phyloP scores from a whole-genome alignment of 1,139 yeast genomes.

The Arxiozyma telluris region DNA sequence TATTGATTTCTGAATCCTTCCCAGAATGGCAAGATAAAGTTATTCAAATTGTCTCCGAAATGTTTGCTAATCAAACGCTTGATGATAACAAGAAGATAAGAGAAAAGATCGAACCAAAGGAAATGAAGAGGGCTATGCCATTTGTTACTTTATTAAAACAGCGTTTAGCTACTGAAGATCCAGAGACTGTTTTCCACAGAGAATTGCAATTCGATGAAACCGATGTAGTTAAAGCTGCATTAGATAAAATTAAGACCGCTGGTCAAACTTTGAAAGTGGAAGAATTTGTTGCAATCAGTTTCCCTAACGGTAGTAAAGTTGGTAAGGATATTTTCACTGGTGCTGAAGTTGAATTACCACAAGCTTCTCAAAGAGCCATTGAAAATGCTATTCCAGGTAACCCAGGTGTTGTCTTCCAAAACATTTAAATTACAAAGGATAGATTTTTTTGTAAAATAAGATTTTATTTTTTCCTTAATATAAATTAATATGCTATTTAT shows the following conservation, averaged over 20 bases:
- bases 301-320: constrained; percentile 48
- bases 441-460: background rate
- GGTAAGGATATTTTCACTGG: constrained; percentile 66
- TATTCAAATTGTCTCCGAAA: constrained; percentile 72
- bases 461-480: too few relatives aligned
- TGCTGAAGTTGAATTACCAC: constrained; percentile 54
- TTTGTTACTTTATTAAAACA: constrained; percentile 79
- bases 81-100: constrained; percentile 55
- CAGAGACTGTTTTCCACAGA: constrained; percentile 77
- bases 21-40: constrained; percentile 95
- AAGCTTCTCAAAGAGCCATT: constrained; percentile 54
- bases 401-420: constrained; percentile 76
- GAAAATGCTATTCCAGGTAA: constrained; percentile 88
- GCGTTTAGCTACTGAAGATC: constrained; percentile 57
- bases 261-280: constrained; percentile 48
- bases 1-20: constrained; percentile 72
- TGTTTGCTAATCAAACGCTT: constrained; percentile 55
- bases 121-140: constrained; percentile 96
- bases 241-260: constrained; percentile 50
- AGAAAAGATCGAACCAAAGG: constrained; percentile 55
- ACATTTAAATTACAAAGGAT: constrained; percentile 31
- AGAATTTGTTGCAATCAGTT: constrained; percentile 49
- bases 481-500: too few relatives aligned
- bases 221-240: constrained; percentile 50
- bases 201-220: constrained; percentile 75